phyloP scores from a whole-genome alignment of 257 asterid species.

The Apocynum venetum region DNA sequence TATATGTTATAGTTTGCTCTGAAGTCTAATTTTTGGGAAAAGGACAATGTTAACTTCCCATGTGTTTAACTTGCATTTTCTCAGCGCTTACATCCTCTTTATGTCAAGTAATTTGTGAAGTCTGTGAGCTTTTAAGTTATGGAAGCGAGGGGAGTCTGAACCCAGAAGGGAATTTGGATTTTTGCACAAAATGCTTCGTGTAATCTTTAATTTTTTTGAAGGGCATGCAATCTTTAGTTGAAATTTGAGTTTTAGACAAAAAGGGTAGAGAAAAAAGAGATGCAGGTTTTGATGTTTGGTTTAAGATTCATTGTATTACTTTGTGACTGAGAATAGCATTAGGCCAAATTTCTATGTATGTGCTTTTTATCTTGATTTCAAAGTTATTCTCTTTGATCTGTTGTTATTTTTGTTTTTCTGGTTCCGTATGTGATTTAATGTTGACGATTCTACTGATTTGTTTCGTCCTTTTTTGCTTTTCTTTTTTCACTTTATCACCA shows the following conservation, averaged over 20 bases:
- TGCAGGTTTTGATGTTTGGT: not conserved
- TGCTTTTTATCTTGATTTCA: slow-evolving; percentile 13
- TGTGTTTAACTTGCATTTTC: slow-evolving; percentile 10
- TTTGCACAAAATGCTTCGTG: not conserved
- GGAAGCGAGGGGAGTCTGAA: slow-evolving; percentile 6
- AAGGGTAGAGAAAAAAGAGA: not conserved
- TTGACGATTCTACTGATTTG: slow-evolving; percentile 36
- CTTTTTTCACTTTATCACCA: slow-evolving; percentile 32
- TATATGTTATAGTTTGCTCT: not conserved
- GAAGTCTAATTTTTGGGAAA: not conserved
- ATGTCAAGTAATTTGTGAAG: not conserved
- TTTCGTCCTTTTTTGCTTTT: slow-evolving; percentile 24
- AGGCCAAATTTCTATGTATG: slow-evolving; percentile 13
- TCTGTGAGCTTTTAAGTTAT: not conserved
- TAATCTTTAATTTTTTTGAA: not conserved
- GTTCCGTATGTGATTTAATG: slow-evolving; percentile 34
- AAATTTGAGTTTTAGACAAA: not conserved
- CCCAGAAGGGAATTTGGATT: not conserved
- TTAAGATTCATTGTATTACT: slow-evolving; percentile 6
- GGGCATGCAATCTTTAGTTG: not conserved
- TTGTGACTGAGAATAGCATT: slow-evolving; percentile 9
- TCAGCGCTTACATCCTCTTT: not conserved
- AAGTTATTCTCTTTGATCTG: slow-evolving; percentile 35
- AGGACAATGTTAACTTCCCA: not conserved
- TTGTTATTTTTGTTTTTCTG: slow-evolving; percentile 34